Percentiles rank a stretch among this genome's conserved stretches.
Evolutionary conservation across 805 yeast species (phyloP).

Genomic region (Helenozyma baotianmanensis): DNA sequence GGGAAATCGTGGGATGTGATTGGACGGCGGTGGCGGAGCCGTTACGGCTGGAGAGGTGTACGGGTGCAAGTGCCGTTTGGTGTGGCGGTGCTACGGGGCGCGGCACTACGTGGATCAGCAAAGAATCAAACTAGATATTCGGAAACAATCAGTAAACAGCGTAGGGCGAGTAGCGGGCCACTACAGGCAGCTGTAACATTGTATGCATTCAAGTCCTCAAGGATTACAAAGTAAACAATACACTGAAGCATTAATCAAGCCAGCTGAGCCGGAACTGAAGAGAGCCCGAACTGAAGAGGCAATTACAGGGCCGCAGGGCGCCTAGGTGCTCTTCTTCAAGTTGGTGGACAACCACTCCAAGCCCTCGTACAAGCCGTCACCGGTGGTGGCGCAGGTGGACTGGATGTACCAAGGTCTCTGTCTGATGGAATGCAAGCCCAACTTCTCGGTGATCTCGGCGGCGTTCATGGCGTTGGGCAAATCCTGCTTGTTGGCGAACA

Average conservation of each 20-base stretch:
- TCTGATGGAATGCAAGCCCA: slow-evolving; percentile 94
- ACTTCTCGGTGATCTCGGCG: slow-evolving; percentile 95
- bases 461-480: slow-evolving; percentile 99
- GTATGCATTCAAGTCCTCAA: slow-evolving; percentile 6
- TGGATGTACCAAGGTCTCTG: slow-evolving; percentile 99
- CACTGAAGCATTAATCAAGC: slow-evolving; percentile 3
- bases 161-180: too few species aligned
- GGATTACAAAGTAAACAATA: slow-evolving; percentile 2
- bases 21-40: too few species aligned
- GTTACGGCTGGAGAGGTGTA: too few species aligned
- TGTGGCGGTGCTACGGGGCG: too few species aligned
- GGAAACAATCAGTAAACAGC: too few species aligned
- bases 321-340: slow-evolving; percentile 18
- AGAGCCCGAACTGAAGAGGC: too few species aligned
- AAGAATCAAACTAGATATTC: too few species aligned
- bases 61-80: too few species aligned
- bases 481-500: slow-evolving; percentile 98
- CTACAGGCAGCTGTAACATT: too few species aligned
- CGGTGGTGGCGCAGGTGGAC: slow-evolving; percentile 98
- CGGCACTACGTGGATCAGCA: too few species aligned
- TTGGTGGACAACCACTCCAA: slow-evolving; percentile 23
- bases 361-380: slow-evolving; percentile 67
- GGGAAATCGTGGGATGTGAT: too few species aligned
- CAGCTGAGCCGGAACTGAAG: background rate
- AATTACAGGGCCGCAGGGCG: slow-evolving; percentile 1